Evolutionary conservation across 495 filamentous ascomycete species (phyloP).

Genomic region (Penicillium crystallinum): DNA sequence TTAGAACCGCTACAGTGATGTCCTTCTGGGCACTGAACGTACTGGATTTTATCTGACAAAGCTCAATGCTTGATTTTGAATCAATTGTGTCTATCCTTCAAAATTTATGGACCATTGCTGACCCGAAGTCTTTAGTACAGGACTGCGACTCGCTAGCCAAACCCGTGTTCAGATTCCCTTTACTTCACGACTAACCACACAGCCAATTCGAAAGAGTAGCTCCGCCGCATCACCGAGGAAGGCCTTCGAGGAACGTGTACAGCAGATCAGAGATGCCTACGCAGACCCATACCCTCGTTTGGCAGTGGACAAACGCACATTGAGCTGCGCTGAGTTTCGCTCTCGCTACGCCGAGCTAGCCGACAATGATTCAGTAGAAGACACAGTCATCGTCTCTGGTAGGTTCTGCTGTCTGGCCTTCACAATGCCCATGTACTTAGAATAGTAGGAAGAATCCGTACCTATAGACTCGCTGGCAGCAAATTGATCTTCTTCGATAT

Average conservation of each 20-base stretch:
- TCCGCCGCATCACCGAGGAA: constrained; percentile 31
- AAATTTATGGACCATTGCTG: constrained; percentile 12
- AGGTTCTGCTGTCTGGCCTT: constrained; percentile 32
- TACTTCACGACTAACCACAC: constrained; percentile 18
- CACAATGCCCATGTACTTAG: constrained; percentile 40
- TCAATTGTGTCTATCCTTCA: constrained; percentile 2
- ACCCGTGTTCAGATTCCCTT: constrained; percentile 7
- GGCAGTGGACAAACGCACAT: constrained; percentile 20
- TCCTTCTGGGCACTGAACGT: constrained; percentile 40
- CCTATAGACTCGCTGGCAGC: constrained; percentile 52
- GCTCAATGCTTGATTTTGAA: constrained; percentile 5
- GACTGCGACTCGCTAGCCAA: constrained; percentile 10
- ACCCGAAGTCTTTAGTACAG: constrained; percentile 26
- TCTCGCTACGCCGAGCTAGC: constrained; percentile 34
- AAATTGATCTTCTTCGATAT: constrained; percentile 84
- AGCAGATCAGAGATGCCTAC: constrained; percentile 42
- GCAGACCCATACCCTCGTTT: constrained; percentile 51
- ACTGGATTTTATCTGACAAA: constrained; percentile 26
- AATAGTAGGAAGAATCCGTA: constrained; percentile 61
- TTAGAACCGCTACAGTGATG: constrained; percentile 96
- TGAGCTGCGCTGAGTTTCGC: constrained; percentile 38
- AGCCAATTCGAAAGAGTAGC: constrained; percentile 22
- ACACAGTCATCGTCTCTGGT: constrained; percentile 41
- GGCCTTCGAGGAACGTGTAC: constrained; percentile 45
- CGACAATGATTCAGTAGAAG: constrained; percentile 44